Base-by-base conservation (phyloP, 192 early-diverging fungal species). In the Phlyctochytrium bullatum region DNA sequence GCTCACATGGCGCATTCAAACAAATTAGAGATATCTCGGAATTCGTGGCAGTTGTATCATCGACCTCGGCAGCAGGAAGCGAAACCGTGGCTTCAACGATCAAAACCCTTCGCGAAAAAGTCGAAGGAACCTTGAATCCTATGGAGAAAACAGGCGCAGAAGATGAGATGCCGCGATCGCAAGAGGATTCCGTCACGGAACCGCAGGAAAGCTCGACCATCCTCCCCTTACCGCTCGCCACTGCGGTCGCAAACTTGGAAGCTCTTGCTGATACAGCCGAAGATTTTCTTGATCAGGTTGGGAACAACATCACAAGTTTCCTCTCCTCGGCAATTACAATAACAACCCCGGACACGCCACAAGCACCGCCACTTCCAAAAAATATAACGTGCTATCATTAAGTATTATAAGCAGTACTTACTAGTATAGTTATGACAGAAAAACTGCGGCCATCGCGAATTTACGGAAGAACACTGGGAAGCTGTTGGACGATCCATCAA, bases 21-120 rank as follows among this genome's bases (percentile, higher is more conserved):
- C 40, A 14, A n/a, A 14, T 50, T 60, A 76, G 77, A 51, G 78
- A 81, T 58, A 56, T 81, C 25, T 50, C 61, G 36, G 79, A 80
- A 62, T 75, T 77, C 52, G 74, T 78, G n/a, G 23, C 73, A 14
- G 66, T 69, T 24, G 73, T 80, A 3, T 64, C 72, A 24, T 53
- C 76, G 28, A 62, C 36, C 61, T 40, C 33, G 3, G 32, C 32
- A 28, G 36, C 12, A 4, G 6, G 4, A 14, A 32, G 3, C 6
- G 36, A 28, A 40, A 64, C 28, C 27, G 64, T 61, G 12, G 61
- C 52, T 4, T 23, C 69, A 24, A 51, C 69, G 2, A 35, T 36
- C 35, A 36, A 36, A 29, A 35, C 52, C n/a, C 31, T 14, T 57
- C 10, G 54, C 54, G 27, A 57, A 28, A n/a, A n/a, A n/a, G n/a